These are phyloP conservation scores for Plectranthus barbatus DNA, from an alignment of 257 asterid species.

Conservation along the genomic window DNA sequence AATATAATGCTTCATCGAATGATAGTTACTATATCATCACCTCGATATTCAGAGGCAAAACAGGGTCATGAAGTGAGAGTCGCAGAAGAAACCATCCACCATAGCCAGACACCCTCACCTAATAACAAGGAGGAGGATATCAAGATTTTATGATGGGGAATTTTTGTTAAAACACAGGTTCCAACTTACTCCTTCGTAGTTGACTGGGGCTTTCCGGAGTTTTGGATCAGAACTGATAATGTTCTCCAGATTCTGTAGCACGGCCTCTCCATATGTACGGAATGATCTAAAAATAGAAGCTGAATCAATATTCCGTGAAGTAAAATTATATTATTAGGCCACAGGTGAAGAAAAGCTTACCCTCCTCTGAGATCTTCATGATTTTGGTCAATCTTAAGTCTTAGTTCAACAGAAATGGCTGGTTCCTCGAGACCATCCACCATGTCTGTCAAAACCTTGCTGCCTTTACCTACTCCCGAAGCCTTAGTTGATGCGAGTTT, in stretches of 20 bases:
- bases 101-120: constrained; percentile 87
- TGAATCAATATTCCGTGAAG: neutral
- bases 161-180: neutral
- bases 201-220: constrained; percentile 85
- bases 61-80: constrained; percentile 97
- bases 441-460: constrained; percentile 91
- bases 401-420: constrained; percentile 64
- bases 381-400: constrained; percentile 81
- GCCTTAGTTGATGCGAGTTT: constrained; percentile 95
- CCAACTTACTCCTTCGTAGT: constrained; percentile 86
- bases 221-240: constrained; percentile 42
- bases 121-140: constrained; percentile 19
- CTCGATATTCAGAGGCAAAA: constrained; percentile 94
- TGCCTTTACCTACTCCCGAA: constrained; percentile 72
- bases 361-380: constrained; percentile 87
- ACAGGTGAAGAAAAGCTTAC: constrained; percentile 32
- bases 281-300: constrained; percentile 53
- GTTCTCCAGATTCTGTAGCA: constrained; percentile 59
- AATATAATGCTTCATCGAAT: neutral
- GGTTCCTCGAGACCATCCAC: constrained; percentile 92
- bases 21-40: constrained; percentile 27
- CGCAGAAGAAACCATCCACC: constrained; percentile 99
- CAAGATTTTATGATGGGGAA: too few species aligned
- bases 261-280: constrained; percentile 95
- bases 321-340: constrained; percentile 2